Evolutionary conservation across 108 stramenopile species (phyloP).

Genomic region (Cyclotella sp.): DNA sequence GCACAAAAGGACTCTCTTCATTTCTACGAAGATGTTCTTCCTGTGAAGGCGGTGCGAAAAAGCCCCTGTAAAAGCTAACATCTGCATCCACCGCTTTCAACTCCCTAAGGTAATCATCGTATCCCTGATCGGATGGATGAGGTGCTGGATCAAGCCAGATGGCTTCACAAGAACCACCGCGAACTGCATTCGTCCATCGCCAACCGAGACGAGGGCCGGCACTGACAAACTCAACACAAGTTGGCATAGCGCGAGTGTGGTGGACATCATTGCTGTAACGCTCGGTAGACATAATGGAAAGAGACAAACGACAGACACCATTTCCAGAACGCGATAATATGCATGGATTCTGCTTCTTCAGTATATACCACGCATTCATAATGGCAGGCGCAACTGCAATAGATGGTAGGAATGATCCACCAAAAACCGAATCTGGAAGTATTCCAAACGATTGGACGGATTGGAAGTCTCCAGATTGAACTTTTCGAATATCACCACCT

Average conservation of each 20-base stretch:
- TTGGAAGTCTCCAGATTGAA: constrained; percentile 4
- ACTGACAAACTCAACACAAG: constrained; percentile 2
- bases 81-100: background rate
- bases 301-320: constrained; percentile 1
- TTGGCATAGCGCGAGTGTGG: background rate
- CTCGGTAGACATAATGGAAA: background rate
- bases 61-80: constrained; percentile 2
- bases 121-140: background rate
- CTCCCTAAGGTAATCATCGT: background rate
- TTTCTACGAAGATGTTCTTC: background rate
- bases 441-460: constrained; percentile 1
- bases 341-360: constrained; percentile 8
- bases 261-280: constrained; percentile 4
- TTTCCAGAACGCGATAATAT: background rate
- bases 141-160: constrained; percentile 5
- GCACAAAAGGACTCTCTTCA: background rate
- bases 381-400: background rate
- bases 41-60: constrained; percentile 5
- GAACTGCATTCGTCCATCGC: constrained; percentile 8
- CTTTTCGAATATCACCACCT: constrained; percentile 4
- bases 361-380: constrained; percentile 2
- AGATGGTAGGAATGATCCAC: background rate
- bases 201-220: background rate
- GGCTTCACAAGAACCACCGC: constrained; percentile 4
- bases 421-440: constrained; percentile 1